Base-by-base conservation (phyloP, 352 stramenopile species). In the Blastocystis sp. region DNA sequence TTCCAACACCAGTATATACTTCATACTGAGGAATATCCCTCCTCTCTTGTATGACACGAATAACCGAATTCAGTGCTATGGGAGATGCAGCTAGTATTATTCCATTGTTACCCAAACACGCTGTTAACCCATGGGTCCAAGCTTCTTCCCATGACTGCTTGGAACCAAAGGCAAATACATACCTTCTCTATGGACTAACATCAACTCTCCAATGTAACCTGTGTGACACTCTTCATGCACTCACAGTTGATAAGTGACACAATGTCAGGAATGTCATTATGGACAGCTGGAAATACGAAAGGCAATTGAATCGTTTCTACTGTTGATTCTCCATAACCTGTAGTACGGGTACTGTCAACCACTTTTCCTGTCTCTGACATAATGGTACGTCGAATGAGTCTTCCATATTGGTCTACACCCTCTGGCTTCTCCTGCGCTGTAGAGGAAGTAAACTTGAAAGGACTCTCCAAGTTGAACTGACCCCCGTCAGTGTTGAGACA, bases 161-260 rank as follows among this genome's bases (percentile, higher is more conserved):
- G 11, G 35, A 40, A 44, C 70, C 70, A 33, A 81, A 81, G 7
- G 37, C 70, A 40, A 81, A 81, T 7, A 81, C 54, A 22, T 59
- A 60, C 37, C 70, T 51, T 64, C 48, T 44, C 70, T 78, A 78
- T 7, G 15, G 9, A 48, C 40, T 48, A 2, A 48, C 40, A 48
- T 48, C 9, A 2, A 48, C 40, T 48, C 9, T 9, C 5, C 24
- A 78, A 17, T 17, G 11, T 13, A 48, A 78, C 66, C 7, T 17
- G 33, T n/a, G 70, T 81, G 3, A 64, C 27, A 56, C 70, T 81
- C 70, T 81, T 27, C 70, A 81, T 81, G 70, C 70, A 81, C 24
- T n/a, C 17, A n/a, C n/a, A 33, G n/a, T 51, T 44, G 37, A 22
- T 17, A 19, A 40, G 11, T 5, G 70, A 40, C 11, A 81, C 24